Evolutionary conservation across 306 rosid genomes (phyloP), one percentile per base, ranked within the genome.

Genomic region (Begonia loranthoides): DNA sequence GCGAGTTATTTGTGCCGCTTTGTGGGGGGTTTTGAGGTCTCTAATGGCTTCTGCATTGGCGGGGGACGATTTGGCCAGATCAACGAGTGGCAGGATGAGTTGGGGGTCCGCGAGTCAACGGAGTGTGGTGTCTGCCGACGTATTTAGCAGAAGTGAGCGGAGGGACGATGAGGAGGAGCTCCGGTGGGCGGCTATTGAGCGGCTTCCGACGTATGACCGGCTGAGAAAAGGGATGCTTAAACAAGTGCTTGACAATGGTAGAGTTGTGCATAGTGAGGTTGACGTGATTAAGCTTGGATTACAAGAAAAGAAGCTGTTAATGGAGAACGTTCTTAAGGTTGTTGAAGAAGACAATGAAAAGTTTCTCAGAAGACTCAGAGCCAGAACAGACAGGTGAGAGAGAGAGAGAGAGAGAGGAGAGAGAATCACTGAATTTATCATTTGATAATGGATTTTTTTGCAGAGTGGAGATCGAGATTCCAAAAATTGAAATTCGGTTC

Each of bases 161-260:
- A 54, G 21, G 59, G 75, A 66, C 1, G 74, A 75, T 7, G 87
- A 84, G 41, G 90, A 79, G 24, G 85, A 82, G 49, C 78, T 90
- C 15, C 70, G 64, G 59, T 90, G 95, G 97, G 97, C 95, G 0
- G 83, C 97, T 5, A 67, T 85, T 14, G 87, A 90, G 70, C 68
- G 94, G 54, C 92, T 90, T 50, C 94, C 97, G 1, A 85, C 97
- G 1, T 90, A 76, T 63, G 95, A 85, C 9, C 66, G 95, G 52
- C 4, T 90, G 51, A 73, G 72, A 16, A 80, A 73, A 60, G 84
- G 87, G 56, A 49, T 90, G 54, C 60, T 85, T 3, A 66, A 63
- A 40, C 72, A 66, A 19, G 94, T 70, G 2, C 54, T 72, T 4
- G 94, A 85, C 12, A 59, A 50, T 45, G 85, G 94, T 7, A 58